Evolutionary conservation across 2,329 filamentous ascomycete species (phyloP).

Genomic region (Aspergillus fructus): DNA sequence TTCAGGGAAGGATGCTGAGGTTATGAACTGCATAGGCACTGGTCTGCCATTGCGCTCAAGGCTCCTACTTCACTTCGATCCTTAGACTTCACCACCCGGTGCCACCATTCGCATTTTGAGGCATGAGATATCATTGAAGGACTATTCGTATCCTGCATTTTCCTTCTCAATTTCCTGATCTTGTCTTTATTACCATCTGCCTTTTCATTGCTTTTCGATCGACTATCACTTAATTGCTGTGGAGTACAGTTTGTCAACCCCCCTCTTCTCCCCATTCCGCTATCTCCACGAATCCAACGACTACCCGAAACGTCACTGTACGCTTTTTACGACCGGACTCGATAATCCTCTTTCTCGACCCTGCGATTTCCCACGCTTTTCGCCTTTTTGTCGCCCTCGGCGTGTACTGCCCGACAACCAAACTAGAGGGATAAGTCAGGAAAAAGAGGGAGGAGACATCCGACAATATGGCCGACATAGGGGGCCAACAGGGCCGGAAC

Average conservation of each 20-base stretch:
- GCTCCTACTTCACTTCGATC: conserved; percentile 38
- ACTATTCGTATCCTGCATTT: conserved; percentile 19
- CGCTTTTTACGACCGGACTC: conserved; percentile 33
- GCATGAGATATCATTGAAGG: conserved; percentile 29
- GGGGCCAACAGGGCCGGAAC: conserved; percentile 61
- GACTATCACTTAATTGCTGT: conserved; percentile 20
- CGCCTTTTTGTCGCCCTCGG: conserved; percentile 7
- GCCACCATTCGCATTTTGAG: conserved; percentile 22
- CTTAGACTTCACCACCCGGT: conserved; percentile 20
- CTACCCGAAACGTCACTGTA: conserved; percentile 33
- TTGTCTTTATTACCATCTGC: conserved; percentile 16
- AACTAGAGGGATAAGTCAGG: conserved; percentile 4
- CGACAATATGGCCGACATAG: conserved; percentile 61
- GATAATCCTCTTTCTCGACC: conserved; percentile 20
- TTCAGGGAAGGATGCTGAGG: conserved; percentile 37
- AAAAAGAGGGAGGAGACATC: conserved; percentile 10
- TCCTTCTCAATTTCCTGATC: conserved; percentile 17
- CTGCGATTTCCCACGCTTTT: conserved; percentile 6
- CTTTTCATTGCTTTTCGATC: conserved; percentile 8
- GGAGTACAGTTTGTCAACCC: conserved; percentile 20
- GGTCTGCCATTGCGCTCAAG: conserved; percentile 41
- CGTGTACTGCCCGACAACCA: conserved; percentile 8
- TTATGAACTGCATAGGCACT: conserved; percentile 40
- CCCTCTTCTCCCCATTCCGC: conserved; percentile 21
- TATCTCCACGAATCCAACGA: conserved; percentile 34